These are phyloP conservation scores for Eimeria acervulina DNA, from an alignment of 169 alveolate species.

Conservation along the genomic window DNA sequence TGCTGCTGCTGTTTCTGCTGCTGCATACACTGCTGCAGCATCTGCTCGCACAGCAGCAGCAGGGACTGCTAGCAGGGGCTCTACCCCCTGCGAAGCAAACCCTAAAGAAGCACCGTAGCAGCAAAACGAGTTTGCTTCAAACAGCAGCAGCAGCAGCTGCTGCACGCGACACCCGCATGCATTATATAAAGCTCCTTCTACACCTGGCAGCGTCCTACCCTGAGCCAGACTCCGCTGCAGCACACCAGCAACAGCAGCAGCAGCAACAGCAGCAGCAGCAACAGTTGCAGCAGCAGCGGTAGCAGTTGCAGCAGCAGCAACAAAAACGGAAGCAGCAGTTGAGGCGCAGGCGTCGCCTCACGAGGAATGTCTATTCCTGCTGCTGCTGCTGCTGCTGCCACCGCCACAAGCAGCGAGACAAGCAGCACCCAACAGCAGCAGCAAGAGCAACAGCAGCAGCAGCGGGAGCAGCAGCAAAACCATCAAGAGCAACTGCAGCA, in stretches of 20 bases:
- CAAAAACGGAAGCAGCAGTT: too few relatives aligned
- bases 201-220: background rate
- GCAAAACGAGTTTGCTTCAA: background rate
- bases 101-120: background rate
- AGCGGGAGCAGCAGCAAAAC: background rate
- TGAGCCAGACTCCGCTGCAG: background rate
- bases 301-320: background rate
- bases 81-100: background rate
- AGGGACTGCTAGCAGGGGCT: conserved; percentile 13
- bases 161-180: conserved; percentile 49
- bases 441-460: conserved; percentile 11
- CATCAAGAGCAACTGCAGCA: too few relatives aligned
- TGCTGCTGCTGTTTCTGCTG: too few relatives aligned
- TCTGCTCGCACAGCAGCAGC: conserved; percentile 15
- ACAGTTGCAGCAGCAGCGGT: background rate
- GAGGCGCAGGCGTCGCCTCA: background rate
- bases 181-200: conserved; percentile 23
- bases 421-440: conserved; percentile 21
- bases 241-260: background rate
- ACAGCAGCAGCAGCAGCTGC: background rate
- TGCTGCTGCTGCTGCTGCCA: background rate
- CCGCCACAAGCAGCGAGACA: background rate
- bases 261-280: conserved; percentile 5
- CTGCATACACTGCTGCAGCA: too few relatives aligned
- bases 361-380: background rate